These are phyloP conservation scores for Nadsonia commutata DNA, from an alignment of 1,139 yeast genomes.

Conservation along the genomic window DNA sequence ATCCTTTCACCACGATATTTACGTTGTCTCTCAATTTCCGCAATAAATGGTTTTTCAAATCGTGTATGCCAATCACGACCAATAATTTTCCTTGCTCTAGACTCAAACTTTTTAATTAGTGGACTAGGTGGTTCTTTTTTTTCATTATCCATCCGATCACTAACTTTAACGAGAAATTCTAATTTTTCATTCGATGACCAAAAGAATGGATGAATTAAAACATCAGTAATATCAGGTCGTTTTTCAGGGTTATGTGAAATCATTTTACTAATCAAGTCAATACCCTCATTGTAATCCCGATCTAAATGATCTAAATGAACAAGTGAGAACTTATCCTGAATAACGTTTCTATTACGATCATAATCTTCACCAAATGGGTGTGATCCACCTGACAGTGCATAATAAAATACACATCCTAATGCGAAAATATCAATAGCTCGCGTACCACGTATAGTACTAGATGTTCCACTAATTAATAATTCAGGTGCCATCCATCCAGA, in stretches of 20 bases:
- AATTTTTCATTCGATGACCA: conserved; percentile 68
- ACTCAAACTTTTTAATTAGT: conserved; percentile 46
- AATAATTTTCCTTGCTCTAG: conserved; percentile 35
- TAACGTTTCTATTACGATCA: conserved; percentile 75
- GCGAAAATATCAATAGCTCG: conserved; percentile 90
- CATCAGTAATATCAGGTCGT: conserved; percentile 60
- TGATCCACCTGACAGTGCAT: conserved; percentile 66
- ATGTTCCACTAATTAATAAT: conserved; percentile 33
- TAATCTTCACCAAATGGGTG: conserved; percentile 94
- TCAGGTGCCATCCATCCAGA: conserved; percentile 99
- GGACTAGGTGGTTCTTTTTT: conserved; percentile 75
- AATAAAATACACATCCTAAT: conserved; percentile 85
- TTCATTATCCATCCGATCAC: conserved; percentile 84
- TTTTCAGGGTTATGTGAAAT: conserved; percentile 46
- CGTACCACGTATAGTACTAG: conserved; percentile 50
- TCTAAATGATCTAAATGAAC: conserved; percentile 28
- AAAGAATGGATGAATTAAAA: conserved; percentile 75
- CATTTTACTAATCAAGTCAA: conserved; percentile 60
- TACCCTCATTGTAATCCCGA: conserved; percentile 43
- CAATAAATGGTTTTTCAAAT: conserved; percentile 57
- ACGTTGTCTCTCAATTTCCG: conserved; percentile 77
- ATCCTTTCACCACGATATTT: conserved; percentile 67
- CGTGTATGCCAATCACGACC: conserved; percentile 65
- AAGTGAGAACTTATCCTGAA: conserved; percentile 52
- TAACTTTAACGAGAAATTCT: conserved; percentile 70